Percentiles rank a stretch among this genome's conserved stretches.
Evolutionary conservation across 2,329 filamentous ascomycete genomes (phyloP).

Genomic region (Clarireedia monteithiana): DNA sequence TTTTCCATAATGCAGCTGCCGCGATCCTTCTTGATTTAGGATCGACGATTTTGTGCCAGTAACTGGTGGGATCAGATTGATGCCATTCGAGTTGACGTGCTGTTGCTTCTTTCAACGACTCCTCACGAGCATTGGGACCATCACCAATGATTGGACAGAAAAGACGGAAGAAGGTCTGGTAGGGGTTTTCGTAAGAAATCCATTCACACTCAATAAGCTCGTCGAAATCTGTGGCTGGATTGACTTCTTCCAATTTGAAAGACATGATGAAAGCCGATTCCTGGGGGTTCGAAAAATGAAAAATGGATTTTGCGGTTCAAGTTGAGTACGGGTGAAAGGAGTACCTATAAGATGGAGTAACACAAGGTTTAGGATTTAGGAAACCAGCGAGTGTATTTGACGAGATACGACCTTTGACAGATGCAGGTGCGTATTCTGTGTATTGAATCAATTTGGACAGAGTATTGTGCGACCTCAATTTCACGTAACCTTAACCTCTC

Average conservation of each 20-base stretch:
- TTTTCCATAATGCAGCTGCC: conserved; percentile 6
- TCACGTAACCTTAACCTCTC: no score
- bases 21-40: neutral
- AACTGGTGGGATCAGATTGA: conserved; percentile 1
- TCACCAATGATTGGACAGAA: conserved; percentile 1
- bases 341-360: no score
- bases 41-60: conserved; percentile 7
- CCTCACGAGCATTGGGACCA: neutral
- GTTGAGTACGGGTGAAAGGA: no score
- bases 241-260: conserved; percentile 3
- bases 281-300: neutral
- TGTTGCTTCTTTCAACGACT: neutral
- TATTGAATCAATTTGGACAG: no score
- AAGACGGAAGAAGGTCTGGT: conserved; percentile 1
- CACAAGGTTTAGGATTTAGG: no score
- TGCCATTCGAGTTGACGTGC: conserved; percentile 3
- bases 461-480: no score
- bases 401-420: no score
- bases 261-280: neutral
- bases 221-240: neutral
- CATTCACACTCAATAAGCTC: conserved; percentile 3
- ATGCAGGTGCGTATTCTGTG: no score
- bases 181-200: conserved; percentile 2
- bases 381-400: no score
- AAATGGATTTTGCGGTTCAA: neutral